These are phyloP conservation scores for Penicillium atrosanguineum DNA, from an alignment of 495 filamentous ascomycete genomes.

Conservation along the genomic window DNA sequence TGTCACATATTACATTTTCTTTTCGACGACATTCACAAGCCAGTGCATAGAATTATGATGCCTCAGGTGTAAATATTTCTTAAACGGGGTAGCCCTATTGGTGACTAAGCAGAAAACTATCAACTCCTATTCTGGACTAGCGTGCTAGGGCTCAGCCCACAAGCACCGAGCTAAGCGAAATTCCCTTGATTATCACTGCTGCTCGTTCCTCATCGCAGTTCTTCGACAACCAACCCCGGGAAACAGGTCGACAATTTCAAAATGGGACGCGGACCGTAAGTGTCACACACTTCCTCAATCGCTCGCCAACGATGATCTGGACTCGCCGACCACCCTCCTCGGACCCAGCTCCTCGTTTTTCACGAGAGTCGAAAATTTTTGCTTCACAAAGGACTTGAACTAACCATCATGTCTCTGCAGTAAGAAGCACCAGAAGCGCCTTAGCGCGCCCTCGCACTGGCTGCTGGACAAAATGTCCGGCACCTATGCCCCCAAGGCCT, in stretches of 20 bases:
- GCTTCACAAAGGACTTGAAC: constrained; percentile 15
- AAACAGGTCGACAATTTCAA: constrained; percentile 46
- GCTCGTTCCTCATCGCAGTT: constrained; percentile 28
- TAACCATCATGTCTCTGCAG: constrained; percentile 50
- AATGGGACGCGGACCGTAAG: constrained; percentile 71
- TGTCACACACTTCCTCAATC: constrained; percentile 16
- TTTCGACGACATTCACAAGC: neutral
- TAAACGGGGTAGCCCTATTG: constrained; percentile 2
- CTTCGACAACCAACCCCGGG: constrained; percentile 37
- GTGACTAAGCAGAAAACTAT: neutral
- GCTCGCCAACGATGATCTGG: constrained; percentile 2
- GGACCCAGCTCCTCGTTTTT: neutral
- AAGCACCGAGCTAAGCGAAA: constrained; percentile 41
- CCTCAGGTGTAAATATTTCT: neutral
- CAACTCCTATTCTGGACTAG: constrained; percentile 24
- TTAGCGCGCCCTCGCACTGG: constrained; percentile 98
- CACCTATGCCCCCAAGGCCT: constrained; percentile 93
- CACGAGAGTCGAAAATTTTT: constrained; percentile 3
- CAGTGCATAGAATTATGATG: neutral
- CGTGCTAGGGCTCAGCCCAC: constrained; percentile 32
- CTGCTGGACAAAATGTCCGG: constrained; percentile 99
- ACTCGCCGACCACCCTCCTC: neutral
- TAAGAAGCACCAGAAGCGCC: constrained; percentile 99
- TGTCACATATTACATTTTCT: constrained; percentile 21
- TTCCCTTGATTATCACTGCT: constrained; percentile 27